Percentiles rank a stretch among this genome's conserved stretches.
Conservation (phyloP, 2,329 filamentous ascomycete species). For the Trematosphaeria pertusa region DNA sequence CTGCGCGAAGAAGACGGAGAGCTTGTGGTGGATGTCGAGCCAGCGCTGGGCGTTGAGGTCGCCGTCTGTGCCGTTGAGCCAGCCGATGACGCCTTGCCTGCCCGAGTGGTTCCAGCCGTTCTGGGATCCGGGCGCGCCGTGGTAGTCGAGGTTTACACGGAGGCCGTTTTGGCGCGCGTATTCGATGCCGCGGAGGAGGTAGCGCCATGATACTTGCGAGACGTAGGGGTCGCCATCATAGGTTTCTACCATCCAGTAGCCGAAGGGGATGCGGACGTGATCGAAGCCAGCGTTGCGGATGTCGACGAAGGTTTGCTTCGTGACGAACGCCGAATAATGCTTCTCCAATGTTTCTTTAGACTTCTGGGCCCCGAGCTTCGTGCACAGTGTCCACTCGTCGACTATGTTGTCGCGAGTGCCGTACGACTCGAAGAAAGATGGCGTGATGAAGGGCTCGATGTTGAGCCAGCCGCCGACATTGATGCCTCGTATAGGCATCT, state of each 20-base stretch:
- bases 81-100: constrained; percentile 77
- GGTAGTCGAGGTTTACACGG: constrained; percentile 90
- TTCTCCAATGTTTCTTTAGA: constrained; percentile 76
- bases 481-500: constrained; percentile 82
- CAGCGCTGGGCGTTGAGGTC: constrained; percentile 78
- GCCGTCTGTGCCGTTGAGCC: constrained; percentile 91
- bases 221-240: constrained; percentile 91
- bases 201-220: constrained; percentile 86
- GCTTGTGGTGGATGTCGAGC: constrained; percentile 83
- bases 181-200: constrained; percentile 90
- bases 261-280: constrained; percentile 94
- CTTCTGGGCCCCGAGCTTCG: constrained; percentile 70
- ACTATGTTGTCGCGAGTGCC: constrained; percentile 69
- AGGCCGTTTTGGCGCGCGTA: constrained; percentile 92
- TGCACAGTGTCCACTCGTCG: constrained; percentile 84
- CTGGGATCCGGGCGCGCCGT: constrained; percentile 89
- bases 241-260: constrained; percentile 90
- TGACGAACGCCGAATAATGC: constrained; percentile 91
- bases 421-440: constrained; percentile 82
- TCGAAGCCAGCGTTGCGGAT: constrained; percentile 90
- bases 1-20: constrained; percentile 93
- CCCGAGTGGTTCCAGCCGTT: constrained; percentile 99
- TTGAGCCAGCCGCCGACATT: constrained; percentile 95
- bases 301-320: constrained; percentile 80
- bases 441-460: constrained; percentile 93